Base-by-base conservation (phyloP, 108 stramenopile species). In the Cyclotella atomus region DNA sequence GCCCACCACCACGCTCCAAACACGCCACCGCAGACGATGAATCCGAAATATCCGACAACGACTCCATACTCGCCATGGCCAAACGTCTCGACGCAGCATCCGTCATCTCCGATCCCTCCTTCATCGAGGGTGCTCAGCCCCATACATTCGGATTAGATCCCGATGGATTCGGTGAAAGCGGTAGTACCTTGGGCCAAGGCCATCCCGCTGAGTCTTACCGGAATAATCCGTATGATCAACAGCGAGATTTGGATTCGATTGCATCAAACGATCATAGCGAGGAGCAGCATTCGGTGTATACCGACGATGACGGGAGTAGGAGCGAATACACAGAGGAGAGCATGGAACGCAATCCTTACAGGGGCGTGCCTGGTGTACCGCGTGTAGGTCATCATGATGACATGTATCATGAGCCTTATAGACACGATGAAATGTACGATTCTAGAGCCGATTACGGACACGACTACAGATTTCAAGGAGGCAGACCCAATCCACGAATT, bases 41-140 rank as follows among this genome's bases (percentile, higher is more conserved):
- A 0, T 47, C 44, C 41, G 65, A 72, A 41, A 49, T 34, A 27
- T 44, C 45, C 59, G 78, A 73, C 27, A 21, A n/a, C 20, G 72
- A 81, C 45, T 81, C 79, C n/a, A 69, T 81, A 21, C 62, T 81
- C 0, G 79, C 72, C 67, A 69, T 81, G 72, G 79, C 79, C 63
- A 63, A 70, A 57, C 72, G 79, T 25, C 72, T 81, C 45, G 79
- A 81, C 49, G 79, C 57, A 23, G 45, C 72, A 4, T 64, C 61
- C 41, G 72, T 81, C 5, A 68, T 81, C 20, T 66, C 64, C 25
- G 79, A 81, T 44, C 79, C 79, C 0, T 50, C 63, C 14, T 69
- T 81, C 54, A 81, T 81, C 62, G 71, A 73, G 65, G 79, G 79
- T 0, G 44, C 79, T 47, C 34, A 45, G 35, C 65, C 67, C 41